Evolutionary conservation across 768 basidiomycete species (phyloP).

Genomic region (Trametes elegans): DNA sequence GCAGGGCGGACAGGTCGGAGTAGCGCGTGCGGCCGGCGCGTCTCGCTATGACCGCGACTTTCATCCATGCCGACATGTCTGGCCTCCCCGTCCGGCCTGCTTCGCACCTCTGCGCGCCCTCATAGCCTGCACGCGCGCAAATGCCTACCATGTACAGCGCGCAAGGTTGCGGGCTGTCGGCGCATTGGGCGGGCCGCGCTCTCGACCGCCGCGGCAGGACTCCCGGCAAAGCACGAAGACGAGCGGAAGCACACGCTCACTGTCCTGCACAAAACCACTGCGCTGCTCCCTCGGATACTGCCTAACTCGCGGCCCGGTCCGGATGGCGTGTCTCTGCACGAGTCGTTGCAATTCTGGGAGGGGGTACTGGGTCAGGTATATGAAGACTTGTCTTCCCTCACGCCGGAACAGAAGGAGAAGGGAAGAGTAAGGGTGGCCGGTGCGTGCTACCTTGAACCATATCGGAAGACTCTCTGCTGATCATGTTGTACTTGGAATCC

Average conservation of each 20-base stretch:
- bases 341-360: slow-evolving; percentile 47
- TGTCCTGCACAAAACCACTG: slow-evolving; percentile 47
- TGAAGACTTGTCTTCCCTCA: slow-evolving; percentile 30
- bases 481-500: background rate
- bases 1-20: background rate
- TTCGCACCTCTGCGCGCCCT: slow-evolving; percentile 8
- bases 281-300: slow-evolving; percentile 46
- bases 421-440: slow-evolving; percentile 44
- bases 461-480: too few relatives aligned
- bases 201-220: slow-evolving; percentile 4
- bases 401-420: slow-evolving; percentile 30
- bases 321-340: slow-evolving; percentile 16
- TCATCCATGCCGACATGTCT: slow-evolving; percentile 31
- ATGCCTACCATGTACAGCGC: background rate
- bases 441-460: slow-evolving; percentile 29
- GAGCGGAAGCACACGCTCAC: slow-evolving; percentile 36
- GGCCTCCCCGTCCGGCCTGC: slow-evolving; percentile 22
- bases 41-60: slow-evolving; percentile 16
- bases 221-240: slow-evolving; percentile 4
- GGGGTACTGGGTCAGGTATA: slow-evolving; percentile 38
- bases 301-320: slow-evolving; percentile 21
- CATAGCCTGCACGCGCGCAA: slow-evolving; percentile 2
- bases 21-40: slow-evolving; percentile 11
- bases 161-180: background rate
- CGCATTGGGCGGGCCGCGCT: slow-evolving; percentile 19